Base-by-base conservation (phyloP, 2,329 filamentous ascomycete species). In the Colletotrichum acutatum region DNA sequence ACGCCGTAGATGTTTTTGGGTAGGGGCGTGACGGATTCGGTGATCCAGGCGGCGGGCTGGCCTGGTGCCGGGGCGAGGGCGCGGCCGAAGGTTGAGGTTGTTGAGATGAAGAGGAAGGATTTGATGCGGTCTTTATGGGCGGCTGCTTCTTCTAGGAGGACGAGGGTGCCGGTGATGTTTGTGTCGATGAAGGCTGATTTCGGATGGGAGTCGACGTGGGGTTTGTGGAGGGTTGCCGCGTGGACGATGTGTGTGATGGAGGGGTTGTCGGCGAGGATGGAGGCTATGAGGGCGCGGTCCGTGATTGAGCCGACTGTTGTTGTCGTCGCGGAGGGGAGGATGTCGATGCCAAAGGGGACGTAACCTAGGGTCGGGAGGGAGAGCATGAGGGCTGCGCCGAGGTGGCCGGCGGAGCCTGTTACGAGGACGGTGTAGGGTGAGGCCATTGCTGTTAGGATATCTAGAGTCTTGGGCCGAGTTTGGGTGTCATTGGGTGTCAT, bases 1-100 rank as follows among this genome's bases (percentile, higher is more conserved):
- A 82, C 81, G 66, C 86, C 86, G 74, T 87, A 87, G 57, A 87
- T 85, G 76, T 87, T 87, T 72, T 87, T 87, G 2, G 85, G 84
- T 24, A 80, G 74, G 0, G 84, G 83, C 0, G 78, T 77, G 8
- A 86, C 82, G 0, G 72, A 49, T 75, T 87, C 85, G 75, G 83
- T 79, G 74, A 87, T 86, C 84, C 84, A 86, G 1, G 79, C 83
- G 0, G 85, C 84, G 1, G 84, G 83, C 0, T 72, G 62, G 1
- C 83, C 83, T 0, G 78, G 78, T 1, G 71, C 62, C 0, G 84
- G 83, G 63, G 80, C 81, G 8, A 86, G 77, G 0, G 84, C 84
- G 0, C 75, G 71, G 28, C 85, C 85, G 30, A 86, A 86, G 0
- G 83, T 75, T n/a, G 84, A 86, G 1, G 85, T 87, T 0, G 85